These are phyloP conservation scores for Ascosphaera pollenicola DNA, from an alignment of 2,329 filamentous ascomycete genomes.

Conservation along the genomic window DNA sequence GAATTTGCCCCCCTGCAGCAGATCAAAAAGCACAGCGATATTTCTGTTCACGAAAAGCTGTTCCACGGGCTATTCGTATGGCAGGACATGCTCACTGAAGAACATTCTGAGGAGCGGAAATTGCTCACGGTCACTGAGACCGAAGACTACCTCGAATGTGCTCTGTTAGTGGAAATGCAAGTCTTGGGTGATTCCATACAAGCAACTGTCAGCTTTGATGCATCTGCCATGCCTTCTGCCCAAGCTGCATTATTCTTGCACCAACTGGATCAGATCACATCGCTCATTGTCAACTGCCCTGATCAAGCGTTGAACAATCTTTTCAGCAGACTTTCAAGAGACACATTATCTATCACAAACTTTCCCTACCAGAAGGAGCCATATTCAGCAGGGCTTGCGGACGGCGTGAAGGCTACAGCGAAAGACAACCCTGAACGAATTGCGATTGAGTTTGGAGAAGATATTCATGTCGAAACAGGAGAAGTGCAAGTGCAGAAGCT, in stretches of 20 bases:
- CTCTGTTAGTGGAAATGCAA: slow-evolving; percentile 54
- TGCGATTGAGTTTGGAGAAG: slow-evolving; percentile 42
- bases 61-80: slow-evolving; percentile 71
- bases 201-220: slow-evolving; percentile 33
- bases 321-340: slow-evolving; percentile 8
- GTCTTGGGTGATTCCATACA: slow-evolving; percentile 28
- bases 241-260: slow-evolving; percentile 35
- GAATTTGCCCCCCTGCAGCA: slow-evolving; percentile 41
- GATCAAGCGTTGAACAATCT: slow-evolving; percentile 15
- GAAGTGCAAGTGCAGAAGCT: slow-evolving; percentile 21
- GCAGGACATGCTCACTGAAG: slow-evolving; percentile 43
- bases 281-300: slow-evolving; percentile 19
- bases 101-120: slow-evolving; percentile 11
- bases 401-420: slow-evolving; percentile 33
- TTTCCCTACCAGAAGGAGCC: slow-evolving; percentile 12
- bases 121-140: slow-evolving; percentile 35
- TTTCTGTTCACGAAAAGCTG: slow-evolving; percentile 32
- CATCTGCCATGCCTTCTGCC: slow-evolving; percentile 27
- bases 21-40: slow-evolving; percentile 39
- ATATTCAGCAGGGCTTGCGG: slow-evolving; percentile 24
- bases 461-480: slow-evolving; percentile 18
- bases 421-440: slow-evolving; percentile 25
- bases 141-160: slow-evolving; percentile 53
- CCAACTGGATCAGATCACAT: slow-evolving; percentile 37
- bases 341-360: slow-evolving; percentile 30